Evolutionary conservation across 768 basidiomycete species (phyloP), one percentile per base, ranked within the genome.

Genomic region (Russula brevipes): DNA sequence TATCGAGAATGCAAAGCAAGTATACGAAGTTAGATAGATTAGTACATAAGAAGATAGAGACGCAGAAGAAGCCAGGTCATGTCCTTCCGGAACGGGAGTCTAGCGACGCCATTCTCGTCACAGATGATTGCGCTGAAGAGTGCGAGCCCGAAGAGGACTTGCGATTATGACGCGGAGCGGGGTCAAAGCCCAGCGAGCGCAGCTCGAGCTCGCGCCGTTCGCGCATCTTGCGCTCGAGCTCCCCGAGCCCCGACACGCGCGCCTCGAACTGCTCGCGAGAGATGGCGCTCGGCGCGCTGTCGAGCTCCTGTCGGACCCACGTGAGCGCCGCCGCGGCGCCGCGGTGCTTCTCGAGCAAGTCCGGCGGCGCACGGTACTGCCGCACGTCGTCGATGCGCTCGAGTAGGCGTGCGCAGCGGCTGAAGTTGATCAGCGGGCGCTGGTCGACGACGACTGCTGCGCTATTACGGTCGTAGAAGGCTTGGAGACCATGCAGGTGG

Each of bases 271-370:
- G 72, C 30, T 79, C 78, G 19, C 69, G 65, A 19, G 66, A 64
- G 7, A 73, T 59, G 12, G 66, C 65, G n/a, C 71, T 52, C 19
- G 66, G 70, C 39, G 78, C 66, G 35, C 67, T 69, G 4, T 72
- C 69, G 9, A 81, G 72, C 66, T 79, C 75, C 54, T 69, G 67
- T 66, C 76, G 75, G n/a, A 81, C 72, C 64, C 79, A 81, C 11
- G 77, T 75, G 53, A 80, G 73, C 59, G 75, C 38, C 38, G 38
- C 38, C 38, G 38, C 38, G 24, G 24, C 17, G 39, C 54, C 5
- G 30, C 17, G 30, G 24, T 24, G 24, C 24, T 24, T 24, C 24
- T 24, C 53, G 5, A 76, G 75, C 16, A 77, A 62, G 57, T 74
- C 70, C 9, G 46, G 19, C 4, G 78, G 75, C 2, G 76, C 70